Evolutionary conservation across 495 filamentous ascomycete species (phyloP), one percentile per base, ranked within the genome.

Genomic region (Lindgomyces ingoldianus): DNA sequence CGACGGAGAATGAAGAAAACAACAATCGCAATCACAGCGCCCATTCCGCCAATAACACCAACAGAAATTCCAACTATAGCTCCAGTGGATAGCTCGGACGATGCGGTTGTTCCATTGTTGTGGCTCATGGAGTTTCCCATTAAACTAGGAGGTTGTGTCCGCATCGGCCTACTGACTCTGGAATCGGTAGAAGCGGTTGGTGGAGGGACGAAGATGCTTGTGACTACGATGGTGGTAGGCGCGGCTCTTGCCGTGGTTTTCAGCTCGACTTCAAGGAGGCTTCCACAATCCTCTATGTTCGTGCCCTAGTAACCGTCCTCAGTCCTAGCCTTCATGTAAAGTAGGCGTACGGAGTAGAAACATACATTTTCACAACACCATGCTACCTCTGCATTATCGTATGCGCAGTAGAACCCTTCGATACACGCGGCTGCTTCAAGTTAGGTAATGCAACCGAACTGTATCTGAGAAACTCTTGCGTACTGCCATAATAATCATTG

Each of bases 331-430:
- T n/a, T n/a, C n/a, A 12, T 39, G 33, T 14, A 39, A 6, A 33
- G 16, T 3, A 2, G 14, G 3, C 14, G 2, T 4, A 42, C 24
- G 26, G 24, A 39, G 50, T 4, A 10, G 3, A 14, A 11, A 25
- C 53, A 21, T 41, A 57, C 53, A 11, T 57, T 22, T 14, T 9
- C 36, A 33, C 53, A 57, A 25, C 53, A 57, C 18, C 19, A 57
- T 21, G 27, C 53, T 9, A 33, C 25, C 3, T 57, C 25, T 19
- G 26, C 18, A 12, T 21, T 22, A 44, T 57, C 36, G 18, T 47
- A 47, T 8, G 44, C 44, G 44, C 44, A 47, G n/a, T 47, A 47
- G 8, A n/a, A 47, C 18, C 16, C 44, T 4, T 47, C 44, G 6
- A 8, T n/a, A 47, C 44, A 47, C 8, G 44, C 44, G n/a, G 6